Conservation (phyloP, 768 basidiomycete species). For the Atractiella rhizophila region DNA sequence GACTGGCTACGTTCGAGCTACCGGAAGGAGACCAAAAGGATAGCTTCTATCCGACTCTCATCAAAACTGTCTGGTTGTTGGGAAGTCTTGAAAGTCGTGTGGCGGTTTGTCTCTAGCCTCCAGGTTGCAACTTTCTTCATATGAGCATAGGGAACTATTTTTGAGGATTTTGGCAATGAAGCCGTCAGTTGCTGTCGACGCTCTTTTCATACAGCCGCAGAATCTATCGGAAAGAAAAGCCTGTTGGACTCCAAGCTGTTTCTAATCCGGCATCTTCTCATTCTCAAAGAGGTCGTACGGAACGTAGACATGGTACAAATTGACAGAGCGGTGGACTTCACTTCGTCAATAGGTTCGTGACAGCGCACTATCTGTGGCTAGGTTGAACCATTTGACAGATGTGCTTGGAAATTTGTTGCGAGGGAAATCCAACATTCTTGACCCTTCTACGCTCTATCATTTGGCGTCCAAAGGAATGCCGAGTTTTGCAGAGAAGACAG, state of each 20-base stretch:
- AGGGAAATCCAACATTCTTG: conserved; percentile 7
- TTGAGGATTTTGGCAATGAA: conserved; percentile 88
- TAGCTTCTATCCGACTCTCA: conserved; percentile 76
- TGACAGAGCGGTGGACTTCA: conserved; percentile 24
- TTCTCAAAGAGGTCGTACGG: conserved; percentile 68
- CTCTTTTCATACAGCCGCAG: conserved; percentile 48
- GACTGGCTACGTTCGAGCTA: conserved; percentile 32
- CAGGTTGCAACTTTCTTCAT: background rate
- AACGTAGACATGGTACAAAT: conserved; percentile 40
- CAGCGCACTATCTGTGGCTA: conserved; percentile 25
- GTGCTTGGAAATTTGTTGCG: conserved; percentile 4
- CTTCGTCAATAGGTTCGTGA: conserved; percentile 26
- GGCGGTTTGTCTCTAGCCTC: conserved; percentile 33
- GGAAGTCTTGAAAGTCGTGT: conserved; percentile 73
- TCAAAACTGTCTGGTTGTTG: conserved; percentile 73
- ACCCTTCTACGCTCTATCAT: conserved; percentile 11
- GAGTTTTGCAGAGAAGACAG: conserved; percentile 24
- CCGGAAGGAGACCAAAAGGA: conserved; percentile 48
- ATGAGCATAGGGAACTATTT: conserved; percentile 51
- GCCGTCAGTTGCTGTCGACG: conserved; percentile 56
- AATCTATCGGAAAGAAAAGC: conserved; percentile 32
- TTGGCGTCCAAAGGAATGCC: conserved; percentile 10
- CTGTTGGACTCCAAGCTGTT: conserved; percentile 55
- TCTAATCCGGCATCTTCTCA: conserved; percentile 64
- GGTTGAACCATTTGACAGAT: background rate